Conservation (phyloP, 164 flowering plant species). For the Chimonanthus salicifolius region DNA sequence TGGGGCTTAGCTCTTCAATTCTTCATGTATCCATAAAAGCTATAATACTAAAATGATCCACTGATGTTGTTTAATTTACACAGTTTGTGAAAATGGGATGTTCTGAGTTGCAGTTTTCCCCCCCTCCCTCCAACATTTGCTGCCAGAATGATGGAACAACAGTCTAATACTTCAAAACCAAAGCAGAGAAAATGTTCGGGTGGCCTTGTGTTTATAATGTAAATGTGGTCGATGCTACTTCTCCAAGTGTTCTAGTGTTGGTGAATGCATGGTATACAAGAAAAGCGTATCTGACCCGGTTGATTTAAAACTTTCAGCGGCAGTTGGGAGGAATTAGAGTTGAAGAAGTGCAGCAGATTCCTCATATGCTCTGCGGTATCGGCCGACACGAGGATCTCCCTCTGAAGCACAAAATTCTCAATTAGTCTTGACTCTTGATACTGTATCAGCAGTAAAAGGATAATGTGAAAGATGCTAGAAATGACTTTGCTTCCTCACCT, state of each 20-base stretch:
- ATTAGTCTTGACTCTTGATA: neutral
- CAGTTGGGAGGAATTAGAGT: conserved; percentile 37
- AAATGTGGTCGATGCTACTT: too few species aligned
- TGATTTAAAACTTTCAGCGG: conserved; percentile 43
- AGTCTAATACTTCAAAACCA: too few species aligned
- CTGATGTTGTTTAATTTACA: too few species aligned
- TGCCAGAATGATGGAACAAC: too few species aligned
- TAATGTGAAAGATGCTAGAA: neutral
- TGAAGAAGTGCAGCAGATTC: conserved; percentile 36
- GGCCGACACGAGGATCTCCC: conserved; percentile 55
- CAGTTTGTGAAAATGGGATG: too few species aligned
- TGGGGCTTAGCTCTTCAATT: too few species aligned
- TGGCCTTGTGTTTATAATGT: too few species aligned
- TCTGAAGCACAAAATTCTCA: conserved; percentile 20
- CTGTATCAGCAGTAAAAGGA: neutral
- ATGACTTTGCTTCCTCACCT: conserved; percentile 28
- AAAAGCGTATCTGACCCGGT: conserved; percentile 34
- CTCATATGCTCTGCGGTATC: conserved; percentile 49
- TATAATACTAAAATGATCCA: too few species aligned
- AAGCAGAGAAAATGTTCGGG: too few species aligned
- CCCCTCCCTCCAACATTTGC: too few species aligned
- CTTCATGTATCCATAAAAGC: too few species aligned
- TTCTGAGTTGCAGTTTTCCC: too few species aligned
- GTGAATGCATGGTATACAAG: neutral
- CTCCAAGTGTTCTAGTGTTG: neutral